A percentile compares a stretch with the other conserved stretches of the same genome.
Conservation (phyloP, 345 rosid genomes). For the Barbarea vulgaris region DNA sequence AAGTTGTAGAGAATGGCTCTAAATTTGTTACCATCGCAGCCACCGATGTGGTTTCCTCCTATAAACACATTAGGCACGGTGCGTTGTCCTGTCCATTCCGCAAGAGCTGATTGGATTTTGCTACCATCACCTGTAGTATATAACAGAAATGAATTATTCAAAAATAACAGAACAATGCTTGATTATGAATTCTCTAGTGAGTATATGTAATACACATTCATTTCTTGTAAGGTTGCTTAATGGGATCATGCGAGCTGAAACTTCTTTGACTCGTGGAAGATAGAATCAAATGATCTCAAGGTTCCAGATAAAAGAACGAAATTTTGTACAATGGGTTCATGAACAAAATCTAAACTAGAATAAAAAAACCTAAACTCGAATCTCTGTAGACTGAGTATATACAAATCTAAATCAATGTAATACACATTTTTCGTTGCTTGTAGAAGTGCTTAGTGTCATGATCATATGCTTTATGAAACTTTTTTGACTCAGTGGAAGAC, state of each 20-base stretch:
- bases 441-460: too few relatives aligned
- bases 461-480: too few relatives aligned
- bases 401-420: too few relatives aligned
- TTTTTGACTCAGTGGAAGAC: neutral
- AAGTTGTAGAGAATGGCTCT: neutral
- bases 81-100: slow-evolving; percentile 65
- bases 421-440: too few relatives aligned
- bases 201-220: neutral
- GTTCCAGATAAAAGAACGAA: neutral
- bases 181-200: neutral
- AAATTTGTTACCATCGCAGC: slow-evolving; percentile 62
- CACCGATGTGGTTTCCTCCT: slow-evolving; percentile 82
- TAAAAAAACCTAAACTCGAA: neutral
- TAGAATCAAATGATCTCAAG: neutral
- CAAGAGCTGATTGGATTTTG: slow-evolving; percentile 61
- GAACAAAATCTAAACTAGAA: neutral
- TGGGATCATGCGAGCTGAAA: neutral
- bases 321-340: neutral
- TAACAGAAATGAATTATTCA: neutral
- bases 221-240: neutral
- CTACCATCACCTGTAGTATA: slow-evolving; percentile 63
- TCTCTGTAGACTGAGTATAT: neutral
- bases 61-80: slow-evolving; percentile 81
- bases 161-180: neutral
- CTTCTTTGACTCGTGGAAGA: neutral